phyloP scores from a whole-genome alignment of 768 basidiomycete species.

The Boletus coccyginus region DNA sequence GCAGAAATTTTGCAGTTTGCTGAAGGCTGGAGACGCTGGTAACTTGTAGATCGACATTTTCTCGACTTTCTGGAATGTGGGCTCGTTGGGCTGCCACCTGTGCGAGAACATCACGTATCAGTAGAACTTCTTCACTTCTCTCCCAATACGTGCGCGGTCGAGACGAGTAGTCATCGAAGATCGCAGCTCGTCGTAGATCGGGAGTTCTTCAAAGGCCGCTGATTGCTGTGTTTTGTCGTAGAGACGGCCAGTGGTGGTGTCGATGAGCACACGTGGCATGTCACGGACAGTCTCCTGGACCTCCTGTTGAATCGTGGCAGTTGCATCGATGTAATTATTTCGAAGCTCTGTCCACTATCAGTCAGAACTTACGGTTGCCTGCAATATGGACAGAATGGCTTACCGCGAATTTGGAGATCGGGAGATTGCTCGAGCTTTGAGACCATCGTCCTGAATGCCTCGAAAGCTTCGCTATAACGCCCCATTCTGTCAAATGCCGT shows the following conservation, averaged over 20 bases:
- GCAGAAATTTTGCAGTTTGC: not conserved
- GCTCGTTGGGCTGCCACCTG: not conserved
- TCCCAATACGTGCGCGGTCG: not conserved
- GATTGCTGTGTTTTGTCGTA: not conserved
- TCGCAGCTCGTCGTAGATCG: not conserved
- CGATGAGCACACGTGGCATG: not conserved
- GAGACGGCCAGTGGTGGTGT: not conserved
- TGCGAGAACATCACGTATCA: slow-evolving; percentile 5
- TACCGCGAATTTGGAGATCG: not conserved
- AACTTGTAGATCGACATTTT: not conserved
- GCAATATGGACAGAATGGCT: not conserved
- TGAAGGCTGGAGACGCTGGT: not conserved
- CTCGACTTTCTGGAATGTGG: not conserved
- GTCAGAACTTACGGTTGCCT: not conserved
- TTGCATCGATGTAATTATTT: not conserved
- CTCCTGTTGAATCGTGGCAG: not conserved
- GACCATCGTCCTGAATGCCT: not conserved
- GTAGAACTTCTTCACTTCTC: not conserved
- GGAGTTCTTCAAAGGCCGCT: not conserved
- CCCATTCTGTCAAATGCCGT: not conserved
- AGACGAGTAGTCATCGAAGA: not conserved
- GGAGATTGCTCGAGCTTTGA: not conserved
- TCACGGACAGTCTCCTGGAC: not conserved
- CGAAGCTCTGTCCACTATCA: not conserved
- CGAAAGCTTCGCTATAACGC: not conserved